Percentiles rank a stretch among this genome's conserved stretches.
phyloP scores from a whole-genome alignment of 2,329 filamentous ascomycete genomes.

The Verticillium zaregamsianum region DNA sequence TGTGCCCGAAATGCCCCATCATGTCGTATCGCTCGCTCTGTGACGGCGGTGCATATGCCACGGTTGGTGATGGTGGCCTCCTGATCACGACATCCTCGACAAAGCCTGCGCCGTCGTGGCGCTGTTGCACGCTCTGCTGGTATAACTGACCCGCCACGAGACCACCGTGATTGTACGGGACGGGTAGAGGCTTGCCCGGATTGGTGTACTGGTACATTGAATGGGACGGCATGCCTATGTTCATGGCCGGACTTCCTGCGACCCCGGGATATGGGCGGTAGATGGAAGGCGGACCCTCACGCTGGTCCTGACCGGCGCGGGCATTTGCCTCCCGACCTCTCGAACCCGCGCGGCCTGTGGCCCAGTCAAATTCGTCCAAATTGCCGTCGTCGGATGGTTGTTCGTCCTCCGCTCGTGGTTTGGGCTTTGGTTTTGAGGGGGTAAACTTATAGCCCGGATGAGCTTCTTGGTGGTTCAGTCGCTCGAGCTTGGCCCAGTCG shows the following conservation, averaged over 20 bases:
- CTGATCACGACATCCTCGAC: conserved; percentile 26
- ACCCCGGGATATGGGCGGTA: conserved; percentile 10
- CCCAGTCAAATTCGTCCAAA: conserved; percentile 41
- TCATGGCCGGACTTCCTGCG: conserved; percentile 8
- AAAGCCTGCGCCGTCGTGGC: conserved; percentile 16
- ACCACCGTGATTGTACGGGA: conserved; percentile 28
- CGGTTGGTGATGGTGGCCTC: conserved; percentile 28
- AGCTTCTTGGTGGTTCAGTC: conserved; percentile 77
- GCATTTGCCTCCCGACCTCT: conserved; percentile 23
- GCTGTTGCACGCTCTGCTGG: conserved; percentile 26
- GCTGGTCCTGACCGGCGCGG: conserved; percentile 20
- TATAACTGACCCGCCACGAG: conserved; percentile 28
- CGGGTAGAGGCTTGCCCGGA: conserved; percentile 30
- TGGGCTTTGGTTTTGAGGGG: conserved; percentile 64
- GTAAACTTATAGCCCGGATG: conserved; percentile 94
- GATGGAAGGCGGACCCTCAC: conserved; percentile 17
- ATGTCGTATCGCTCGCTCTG: conserved; percentile 10
- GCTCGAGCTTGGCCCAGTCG: conserved; percentile 72
- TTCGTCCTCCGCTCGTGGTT: conserved; percentile 24
- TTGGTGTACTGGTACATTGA: conserved; percentile 28
- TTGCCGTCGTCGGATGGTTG: conserved; percentile 39
- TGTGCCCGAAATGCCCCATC: conserved; percentile 11
- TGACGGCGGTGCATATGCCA: conserved; percentile 10
- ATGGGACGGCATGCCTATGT: conserved; percentile 11
- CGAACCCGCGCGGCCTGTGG: conserved; percentile 22